Evolutionary conservation across 2,329 filamentous ascomycete genomes (phyloP).

Genomic region (Neurospora crassa): DNA sequence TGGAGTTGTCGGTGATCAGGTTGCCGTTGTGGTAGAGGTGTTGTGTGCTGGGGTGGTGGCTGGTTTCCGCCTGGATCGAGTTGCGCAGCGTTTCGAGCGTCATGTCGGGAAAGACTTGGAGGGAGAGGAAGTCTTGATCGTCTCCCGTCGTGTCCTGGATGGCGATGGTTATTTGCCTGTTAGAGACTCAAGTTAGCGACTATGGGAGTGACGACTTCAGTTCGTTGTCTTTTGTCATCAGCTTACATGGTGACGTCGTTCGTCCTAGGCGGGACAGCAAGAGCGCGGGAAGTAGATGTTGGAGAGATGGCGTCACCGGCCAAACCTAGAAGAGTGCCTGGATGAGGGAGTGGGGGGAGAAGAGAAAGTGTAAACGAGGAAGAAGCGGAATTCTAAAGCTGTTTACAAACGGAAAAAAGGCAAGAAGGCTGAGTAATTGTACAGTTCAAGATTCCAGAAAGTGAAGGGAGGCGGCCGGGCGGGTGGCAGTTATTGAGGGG

Average conservation of each 20-base stretch:
- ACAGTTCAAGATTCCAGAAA: not conserved
- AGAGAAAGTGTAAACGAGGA: not conserved
- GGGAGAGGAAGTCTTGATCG: constrained; percentile 67
- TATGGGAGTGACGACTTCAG: not conserved
- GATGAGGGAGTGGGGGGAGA: not conserved
- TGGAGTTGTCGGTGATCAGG: constrained; percentile 64
- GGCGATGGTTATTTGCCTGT: constrained; percentile 79
- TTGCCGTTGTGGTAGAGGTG: constrained; percentile 86
- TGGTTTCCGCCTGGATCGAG: constrained; percentile 76
- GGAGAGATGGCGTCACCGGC: not conserved
- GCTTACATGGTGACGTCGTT: not conserved
- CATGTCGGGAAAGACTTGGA: constrained; percentile 76
- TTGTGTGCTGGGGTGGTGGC: constrained; percentile 62
- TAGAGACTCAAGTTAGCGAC: not conserved
- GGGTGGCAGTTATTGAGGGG: not conserved
- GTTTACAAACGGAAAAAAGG: not conserved
- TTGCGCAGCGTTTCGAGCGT: constrained; percentile 78
- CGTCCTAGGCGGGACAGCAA: not conserved
- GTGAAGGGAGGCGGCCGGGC: not conserved
- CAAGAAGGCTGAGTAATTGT: not conserved
- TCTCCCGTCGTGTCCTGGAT: constrained; percentile 61
- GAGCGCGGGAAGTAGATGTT: not conserved
- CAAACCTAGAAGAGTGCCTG: not conserved
- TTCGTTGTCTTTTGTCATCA: not conserved
- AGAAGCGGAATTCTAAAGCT: not conserved